Evolutionary conservation across 2,329 filamentous ascomycete species (phyloP), one percentile per base, ranked within the genome.

Genomic region (Colletotrichum tamarilloi): DNA sequence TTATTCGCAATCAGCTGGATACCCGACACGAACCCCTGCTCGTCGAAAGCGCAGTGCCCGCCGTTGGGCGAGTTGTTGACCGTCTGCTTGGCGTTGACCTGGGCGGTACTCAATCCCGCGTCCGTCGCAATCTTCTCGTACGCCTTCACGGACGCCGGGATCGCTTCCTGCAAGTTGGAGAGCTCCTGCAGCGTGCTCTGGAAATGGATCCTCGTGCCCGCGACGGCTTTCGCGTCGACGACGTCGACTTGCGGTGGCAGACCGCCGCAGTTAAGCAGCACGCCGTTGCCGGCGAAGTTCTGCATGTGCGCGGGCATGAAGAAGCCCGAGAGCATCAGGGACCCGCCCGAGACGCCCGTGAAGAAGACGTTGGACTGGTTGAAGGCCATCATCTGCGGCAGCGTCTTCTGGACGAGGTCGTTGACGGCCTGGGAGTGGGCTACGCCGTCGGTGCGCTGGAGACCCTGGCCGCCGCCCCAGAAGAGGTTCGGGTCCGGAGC

Each of bases 31-130:
- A 91, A 91, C 11, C 80, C 86, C 76, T 86, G 75, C 14, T 82
- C 86, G 77, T 91, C 89, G 72, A 91, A 91, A 65, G 84, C 88
- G 81, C 89, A 91, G 79, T 91, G 89, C 0, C 88, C 89, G 49
- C 88, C 88, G 26, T 83, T 80, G 2, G 89, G 88, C 4, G 85
- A 84, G 75, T 89, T 90, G 75, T 91, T 87, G 1, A 89, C 87
- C 1, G 89, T 91, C 82, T 90, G 88, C 67, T 89, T 77, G 3
- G 82, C 79, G 35, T 86, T 87, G 76, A 90, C 82, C 76, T 88
- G 81, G 35, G 77, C 79, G 0, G 82, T 77, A 53, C 75, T 80
- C 42, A 91, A 68, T 0, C 89, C 88, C 1, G 83, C 83, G 14
- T 77, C 74, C 0, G 80, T 75, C 6, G 84, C 88, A 5, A 87